Evolutionary conservation across 2,329 filamentous ascomycete genomes (phyloP).

Genomic region (Zasmidium citrigriseum): DNA sequence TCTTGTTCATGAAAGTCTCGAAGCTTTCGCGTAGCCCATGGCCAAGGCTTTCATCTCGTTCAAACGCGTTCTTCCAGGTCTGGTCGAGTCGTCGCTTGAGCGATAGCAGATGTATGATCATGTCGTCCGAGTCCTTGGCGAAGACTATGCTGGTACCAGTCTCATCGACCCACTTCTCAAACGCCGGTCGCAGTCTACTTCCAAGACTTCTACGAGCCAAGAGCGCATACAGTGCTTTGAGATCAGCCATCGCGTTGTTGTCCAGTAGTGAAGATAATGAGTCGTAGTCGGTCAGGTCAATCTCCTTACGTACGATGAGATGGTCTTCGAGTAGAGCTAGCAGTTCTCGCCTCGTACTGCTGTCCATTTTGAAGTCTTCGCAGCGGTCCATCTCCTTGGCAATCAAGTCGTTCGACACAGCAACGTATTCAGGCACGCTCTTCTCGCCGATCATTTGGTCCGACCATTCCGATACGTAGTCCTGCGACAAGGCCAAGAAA

Average conservation of each 20-base stretch:
- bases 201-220: slow-evolving; percentile 72
- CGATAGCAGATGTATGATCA: slow-evolving; percentile 80
- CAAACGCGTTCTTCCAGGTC: slow-evolving; percentile 75
- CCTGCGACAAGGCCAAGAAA: slow-evolving; percentile 67
- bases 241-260: slow-evolving; percentile 66
- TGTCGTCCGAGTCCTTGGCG: slow-evolving; percentile 73
- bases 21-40: slow-evolving; percentile 84
- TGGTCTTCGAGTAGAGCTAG: slow-evolving; percentile 71
- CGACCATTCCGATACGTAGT: slow-evolving; percentile 71
- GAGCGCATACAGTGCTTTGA: slow-evolving; percentile 76
- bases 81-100: slow-evolving; percentile 78
- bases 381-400: slow-evolving; percentile 73
- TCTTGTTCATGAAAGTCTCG: slow-evolving; percentile 87
- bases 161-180: slow-evolving; percentile 74
- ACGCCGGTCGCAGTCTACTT: slow-evolving; percentile 68
- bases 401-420: slow-evolving; percentile 68
- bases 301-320: slow-evolving; percentile 68
- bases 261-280: slow-evolving; percentile 74
- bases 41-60: slow-evolving; percentile 72
- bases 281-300: slow-evolving; percentile 41
- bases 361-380: slow-evolving; percentile 78
- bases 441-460: slow-evolving; percentile 62
- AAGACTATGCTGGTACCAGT: slow-evolving; percentile 77
- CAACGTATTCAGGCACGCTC: slow-evolving; percentile 74
- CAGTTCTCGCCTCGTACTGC: slow-evolving; percentile 76